Base-by-base conservation (phyloP, 345 rosid genomes). In the Lagerstroemia speciosa region DNA sequence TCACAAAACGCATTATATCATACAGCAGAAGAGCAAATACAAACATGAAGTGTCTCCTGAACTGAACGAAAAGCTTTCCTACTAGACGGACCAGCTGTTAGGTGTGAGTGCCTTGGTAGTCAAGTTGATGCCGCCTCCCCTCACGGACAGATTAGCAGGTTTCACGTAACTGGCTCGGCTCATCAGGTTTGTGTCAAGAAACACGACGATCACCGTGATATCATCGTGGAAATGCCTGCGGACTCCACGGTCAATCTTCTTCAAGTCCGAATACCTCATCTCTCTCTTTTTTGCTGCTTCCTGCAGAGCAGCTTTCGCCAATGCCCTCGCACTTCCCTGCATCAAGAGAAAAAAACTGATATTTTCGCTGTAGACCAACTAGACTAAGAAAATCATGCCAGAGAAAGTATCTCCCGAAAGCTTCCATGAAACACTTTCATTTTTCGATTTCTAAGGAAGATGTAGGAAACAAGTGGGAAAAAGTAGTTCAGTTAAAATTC, bases 191-290 rank as follows among this genome's bases (percentile, higher is more conserved):
- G 93, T 76, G 75, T 89, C 90, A 6, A 92, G 88, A 75, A 78
- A 92, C 82, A 89, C 74, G 11, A 92, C 92, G 5, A 88, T 68
- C 67, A 92, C 96, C 0, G 98, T 92, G 68, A 88, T 88, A 81
- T 92, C 98, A 58, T 92, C 98, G 50, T 92, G 98, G 90, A 92
- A 92, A 87, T 89, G 92, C 31, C 98, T 73, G 29, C 98, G 75
- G 3, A 92, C 94, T 0, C 96, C 96, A 3, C 98, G 85, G 74
- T 89, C 92, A 3, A 92, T 92, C 89, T 85, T 88, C 80, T 92
- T 92, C 80, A 92, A 72, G 84, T 92, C 98, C 0, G 91, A 88
- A 77, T 85, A 87, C 62, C 98, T 85, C 94, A 92, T 90, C 77
- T 90, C 96, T 79, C 98, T 73, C 81, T 92, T 92, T 80, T 84